Conservation (phyloP, 2,329 filamentous ascomycete species). For the Monosporascus ibericus region DNA sequence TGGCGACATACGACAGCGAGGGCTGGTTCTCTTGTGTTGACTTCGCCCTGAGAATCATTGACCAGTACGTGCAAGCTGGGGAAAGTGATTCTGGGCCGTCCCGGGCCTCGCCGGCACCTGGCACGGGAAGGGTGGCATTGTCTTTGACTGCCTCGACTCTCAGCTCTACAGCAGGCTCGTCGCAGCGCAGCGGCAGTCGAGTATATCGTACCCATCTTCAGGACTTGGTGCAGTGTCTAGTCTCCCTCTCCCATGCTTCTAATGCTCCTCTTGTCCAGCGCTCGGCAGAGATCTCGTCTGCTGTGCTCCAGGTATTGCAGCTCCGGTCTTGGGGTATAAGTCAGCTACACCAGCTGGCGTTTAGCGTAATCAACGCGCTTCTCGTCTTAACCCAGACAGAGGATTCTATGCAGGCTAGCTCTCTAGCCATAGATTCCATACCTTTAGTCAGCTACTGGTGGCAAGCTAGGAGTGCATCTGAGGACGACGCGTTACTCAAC, state of each 20-base stretch:
- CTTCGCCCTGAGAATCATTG: slow-evolving; percentile 65
- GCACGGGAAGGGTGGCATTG: slow-evolving; percentile 19
- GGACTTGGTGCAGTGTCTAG: slow-evolving; percentile 60
- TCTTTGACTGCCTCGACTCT: slow-evolving; percentile 24
- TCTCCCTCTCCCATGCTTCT: slow-evolving; percentile 55
- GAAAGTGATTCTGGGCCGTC: slow-evolving; percentile 30
- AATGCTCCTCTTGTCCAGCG: slow-evolving; percentile 60
- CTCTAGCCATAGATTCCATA: slow-evolving; percentile 54
- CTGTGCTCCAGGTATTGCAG: slow-evolving; percentile 56
- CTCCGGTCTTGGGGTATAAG: slow-evolving; percentile 52
- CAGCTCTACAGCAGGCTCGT: slow-evolving; percentile 21
- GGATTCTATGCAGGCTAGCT: slow-evolving; percentile 55
- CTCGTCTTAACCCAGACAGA: slow-evolving; percentile 63
- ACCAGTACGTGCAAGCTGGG: slow-evolving; percentile 38
- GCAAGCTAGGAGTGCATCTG: slow-evolving; percentile 60
- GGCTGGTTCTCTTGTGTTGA: slow-evolving; percentile 64
- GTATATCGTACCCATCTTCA: slow-evolving; percentile 33
- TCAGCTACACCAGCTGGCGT: slow-evolving; percentile 63
- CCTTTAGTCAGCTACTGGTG: slow-evolving; percentile 72
- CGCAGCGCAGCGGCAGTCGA: slow-evolving; percentile 16
- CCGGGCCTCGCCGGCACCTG: slow-evolving; percentile 43
- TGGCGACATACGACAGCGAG: slow-evolving; percentile 49
- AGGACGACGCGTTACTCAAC: slow-evolving; percentile 52
- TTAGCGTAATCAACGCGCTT: slow-evolving; percentile 69
- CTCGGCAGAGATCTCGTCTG: slow-evolving; percentile 48